Percentiles rank a stretch among this genome's conserved stretches.
Evolutionary conservation across 306 rosid genomes (phyloP).

Genomic region (Vachellia collinsii): DNA sequence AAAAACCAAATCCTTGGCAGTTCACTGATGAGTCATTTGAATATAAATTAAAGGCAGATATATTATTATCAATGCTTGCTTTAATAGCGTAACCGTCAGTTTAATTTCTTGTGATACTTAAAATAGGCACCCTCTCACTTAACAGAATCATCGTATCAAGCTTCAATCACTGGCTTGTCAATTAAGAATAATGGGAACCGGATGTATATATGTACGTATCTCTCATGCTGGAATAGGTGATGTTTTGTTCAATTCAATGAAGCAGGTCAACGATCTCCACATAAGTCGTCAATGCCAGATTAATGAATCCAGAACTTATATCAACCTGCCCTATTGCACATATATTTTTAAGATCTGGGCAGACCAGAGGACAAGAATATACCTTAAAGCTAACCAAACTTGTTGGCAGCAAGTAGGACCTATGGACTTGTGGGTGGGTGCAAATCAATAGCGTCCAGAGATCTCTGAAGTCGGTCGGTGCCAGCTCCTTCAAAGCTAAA

Average conservation of each 20-base stretch:
- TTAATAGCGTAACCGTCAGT: not conserved
- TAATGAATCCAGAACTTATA: not conserved
- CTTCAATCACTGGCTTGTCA: not conserved
- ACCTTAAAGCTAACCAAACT: conserved; percentile 3
- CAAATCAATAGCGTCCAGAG: not conserved
- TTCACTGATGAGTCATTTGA: not conserved
- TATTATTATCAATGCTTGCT: not conserved
- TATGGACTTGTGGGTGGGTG: not conserved
- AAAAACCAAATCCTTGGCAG: no score
- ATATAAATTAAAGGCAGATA: not conserved
- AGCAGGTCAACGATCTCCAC: conserved; percentile 35
- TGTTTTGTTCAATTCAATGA: conserved; percentile 36
- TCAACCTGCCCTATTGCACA: not conserved
- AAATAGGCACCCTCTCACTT: not conserved
- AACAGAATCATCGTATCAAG: conserved; percentile 1
- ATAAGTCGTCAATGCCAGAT: conserved; percentile 20
- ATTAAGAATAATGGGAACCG: conserved; percentile 18
- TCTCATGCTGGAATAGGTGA: conserved; percentile 35
- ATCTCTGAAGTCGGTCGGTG: not conserved
- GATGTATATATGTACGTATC: conserved; percentile 45
- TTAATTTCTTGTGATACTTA: not conserved
- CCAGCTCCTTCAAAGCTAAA: not conserved
- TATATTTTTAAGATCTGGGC: not conserved
- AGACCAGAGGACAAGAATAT: not conserved
- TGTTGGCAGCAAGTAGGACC: conserved; percentile 9